These are phyloP conservation scores for Chara braunii DNA, from an alignment of 139 green algal species.

Conservation along the genomic window DNA sequence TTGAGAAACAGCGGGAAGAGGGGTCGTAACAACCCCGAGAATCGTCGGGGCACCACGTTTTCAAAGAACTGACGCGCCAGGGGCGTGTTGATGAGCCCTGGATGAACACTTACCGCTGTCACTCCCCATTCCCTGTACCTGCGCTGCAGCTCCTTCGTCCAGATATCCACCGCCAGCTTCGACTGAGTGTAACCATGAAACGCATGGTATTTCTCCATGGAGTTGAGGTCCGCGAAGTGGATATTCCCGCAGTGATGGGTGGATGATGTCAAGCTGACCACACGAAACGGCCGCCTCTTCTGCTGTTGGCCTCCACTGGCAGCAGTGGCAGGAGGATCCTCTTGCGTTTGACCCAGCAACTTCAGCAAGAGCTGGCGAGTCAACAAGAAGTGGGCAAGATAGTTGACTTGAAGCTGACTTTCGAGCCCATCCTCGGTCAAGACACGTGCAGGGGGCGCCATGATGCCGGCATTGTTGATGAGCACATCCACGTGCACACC, in stretches of 20 bases:
- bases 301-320: no score
- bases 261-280: conserved; percentile 32
- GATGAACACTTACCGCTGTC: conserved; percentile 28
- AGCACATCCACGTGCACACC: conserved; percentile 11
- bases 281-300: no score
- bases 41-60: no score
- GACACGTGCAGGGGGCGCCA: neutral
- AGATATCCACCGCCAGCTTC: conserved; percentile 24
- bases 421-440: conserved; percentile 19
- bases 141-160: conserved; percentile 24
- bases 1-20: no score
- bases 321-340: no score
- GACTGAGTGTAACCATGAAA: conserved; percentile 26
- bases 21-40: no score
- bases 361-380: conserved; percentile 12
- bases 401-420: conserved; percentile 27
- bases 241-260: conserved; percentile 21
- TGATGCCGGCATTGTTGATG: conserved; percentile 30
- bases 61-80: no score
- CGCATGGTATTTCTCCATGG: conserved; percentile 9
- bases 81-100: conserved; percentile 15
- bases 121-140: conserved; percentile 1
- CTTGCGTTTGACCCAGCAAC: no score
- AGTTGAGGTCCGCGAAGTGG: conserved; percentile 23
- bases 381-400: conserved; percentile 20